Base-by-base conservation (phyloP, 176 grass and related monocot species). In the Lolium multiflorum region DNA sequence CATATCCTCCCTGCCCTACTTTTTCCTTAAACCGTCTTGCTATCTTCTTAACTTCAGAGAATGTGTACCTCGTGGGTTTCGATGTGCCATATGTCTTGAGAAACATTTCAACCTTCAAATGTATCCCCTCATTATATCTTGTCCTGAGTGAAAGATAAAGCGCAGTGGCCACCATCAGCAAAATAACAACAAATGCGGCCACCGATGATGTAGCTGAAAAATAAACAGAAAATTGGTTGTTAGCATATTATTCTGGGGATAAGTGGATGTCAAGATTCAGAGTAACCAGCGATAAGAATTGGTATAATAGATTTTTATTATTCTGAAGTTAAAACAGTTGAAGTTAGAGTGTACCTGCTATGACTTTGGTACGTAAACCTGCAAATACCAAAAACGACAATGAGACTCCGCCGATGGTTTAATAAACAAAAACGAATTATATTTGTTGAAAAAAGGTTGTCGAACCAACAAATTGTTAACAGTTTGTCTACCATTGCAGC, bases 11-110 rank as follows among this genome's bases (percentile, higher is more conserved):
- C 21, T 74, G 44, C 7, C 71, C 71, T 10, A 74, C 13, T 9
- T 74, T 74, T 74, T 74, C 71, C 46, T 74, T 50, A 2, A 74
- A 74, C 22, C 46, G 3, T 50, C 46, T 50, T 3, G 71, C 71
- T 15, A 74, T 74, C 71, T 50, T 74, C 46, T 74, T 74, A 8
- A 74, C 71, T 74, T 74, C 13, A 26, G 21, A 74, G 13, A 74
- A 74, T 0, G 71, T 74, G 46, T 74, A 74, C 46, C 71, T 74
- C 1, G 22, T 74, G 44, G 71, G 71, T 26, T 50, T 74, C 0
- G 46, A 74, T 50, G 21, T 50, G 3, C 71, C 71, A 74, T 74
- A 74, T 74, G 46, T 50, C n/a, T 50, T 74, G 13, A 74, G 71
- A 50, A 74, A 74, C 71, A 26, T 74, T 28, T 74, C 21, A 0